A percentile compares a stretch with the other conserved stretches of the same genome.
These are phyloP conservation scores for Stagonosporopsis rhizophila DNA, from an alignment of 2,329 filamentous ascomycete species.

Conservation along the genomic window DNA sequence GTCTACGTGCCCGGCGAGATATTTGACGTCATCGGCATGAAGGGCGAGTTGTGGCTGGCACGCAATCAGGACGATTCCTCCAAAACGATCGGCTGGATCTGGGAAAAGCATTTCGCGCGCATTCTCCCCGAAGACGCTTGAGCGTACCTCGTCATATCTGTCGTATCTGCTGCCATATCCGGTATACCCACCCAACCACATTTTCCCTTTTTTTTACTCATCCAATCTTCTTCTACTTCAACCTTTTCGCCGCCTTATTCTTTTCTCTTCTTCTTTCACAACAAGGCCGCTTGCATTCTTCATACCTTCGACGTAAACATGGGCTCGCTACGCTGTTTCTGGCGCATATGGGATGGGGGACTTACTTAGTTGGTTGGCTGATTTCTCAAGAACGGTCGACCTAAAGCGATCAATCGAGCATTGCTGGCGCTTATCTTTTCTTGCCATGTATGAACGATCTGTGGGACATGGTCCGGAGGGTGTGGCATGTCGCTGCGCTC, in stretches of 20 bases:
- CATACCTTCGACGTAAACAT: background rate
- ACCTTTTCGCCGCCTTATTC: background rate
- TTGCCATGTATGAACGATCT: conserved; percentile 15
- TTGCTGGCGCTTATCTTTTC: conserved; percentile 16
- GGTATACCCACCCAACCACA: background rate
- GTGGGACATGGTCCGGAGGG: conserved; percentile 2
- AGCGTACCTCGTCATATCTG: background rate
- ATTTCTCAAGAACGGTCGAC: background rate
- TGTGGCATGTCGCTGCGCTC: no score
- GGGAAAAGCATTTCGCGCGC: conserved; percentile 89
- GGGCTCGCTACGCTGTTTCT: background rate
- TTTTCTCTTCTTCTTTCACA: background rate
- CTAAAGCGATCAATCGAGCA: conserved; percentile 10
- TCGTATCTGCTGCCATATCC: background rate
- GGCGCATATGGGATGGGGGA: background rate
- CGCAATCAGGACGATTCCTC: conserved; percentile 92
- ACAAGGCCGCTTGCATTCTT: background rate
- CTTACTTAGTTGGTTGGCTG: background rate
- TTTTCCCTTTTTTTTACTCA: background rate
- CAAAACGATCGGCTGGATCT: conserved; percentile 91
- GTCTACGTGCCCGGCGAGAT: conserved; percentile 91
- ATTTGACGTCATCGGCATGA: conserved; percentile 81
- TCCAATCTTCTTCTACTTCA: no score
- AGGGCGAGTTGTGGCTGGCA: conserved; percentile 96
- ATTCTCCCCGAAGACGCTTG: conserved; percentile 47